Evolutionary conservation across 2,329 filamentous ascomycete species (phyloP), one percentile per base, ranked within the genome.

Genomic region (Microdochium trichocladiopsis): DNA sequence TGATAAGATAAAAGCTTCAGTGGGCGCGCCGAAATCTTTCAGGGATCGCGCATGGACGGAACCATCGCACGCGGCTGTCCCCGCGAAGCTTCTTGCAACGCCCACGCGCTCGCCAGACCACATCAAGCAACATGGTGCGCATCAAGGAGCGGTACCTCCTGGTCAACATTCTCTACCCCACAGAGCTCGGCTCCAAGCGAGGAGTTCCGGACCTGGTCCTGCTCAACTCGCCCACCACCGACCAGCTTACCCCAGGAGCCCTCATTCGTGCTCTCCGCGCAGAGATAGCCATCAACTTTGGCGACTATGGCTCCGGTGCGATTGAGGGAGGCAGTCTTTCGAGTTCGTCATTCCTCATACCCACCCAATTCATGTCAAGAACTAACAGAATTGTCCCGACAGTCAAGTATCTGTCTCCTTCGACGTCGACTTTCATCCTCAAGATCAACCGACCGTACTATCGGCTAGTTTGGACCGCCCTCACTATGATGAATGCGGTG

Each of bases 101-200:
- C n/a, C n/a, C n/a, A n/a, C n/a, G n/a, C n/a, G n/a, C n/a, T n/a
- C n/a, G n/a, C n/a, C n/a, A n/a, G n/a, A n/a, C n/a, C 28, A 31
- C 28, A 14, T 31, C 25, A 57, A 45, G 21, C 59, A 72, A 45
- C 49, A 96, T 99, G 94, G 94, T 99, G 55, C 90, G 94, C 65
- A 83, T 97, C 60, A 99, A 99, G 72, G 88, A 96, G 70, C 86
- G 94, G 62, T 99, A 99, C 69, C 81, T 99, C 18, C 83, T 97
- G n/a, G 83, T 97, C 56, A 90, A 95, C 66, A 91, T 97, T 58
- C 78, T 97, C 48, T 96, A 96, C 63, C 90, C 92, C 0, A 78
- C 83, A 6, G 73, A 81, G 12, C 57, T 74, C 10, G 57, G 63
- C 48, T 58, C 61, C 55, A 69, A 67, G 53, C 49, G 65, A 31